Conservation (phyloP, 2,329 filamentous ascomycete genomes). For the Coccinonectria pachysandricola region DNA sequence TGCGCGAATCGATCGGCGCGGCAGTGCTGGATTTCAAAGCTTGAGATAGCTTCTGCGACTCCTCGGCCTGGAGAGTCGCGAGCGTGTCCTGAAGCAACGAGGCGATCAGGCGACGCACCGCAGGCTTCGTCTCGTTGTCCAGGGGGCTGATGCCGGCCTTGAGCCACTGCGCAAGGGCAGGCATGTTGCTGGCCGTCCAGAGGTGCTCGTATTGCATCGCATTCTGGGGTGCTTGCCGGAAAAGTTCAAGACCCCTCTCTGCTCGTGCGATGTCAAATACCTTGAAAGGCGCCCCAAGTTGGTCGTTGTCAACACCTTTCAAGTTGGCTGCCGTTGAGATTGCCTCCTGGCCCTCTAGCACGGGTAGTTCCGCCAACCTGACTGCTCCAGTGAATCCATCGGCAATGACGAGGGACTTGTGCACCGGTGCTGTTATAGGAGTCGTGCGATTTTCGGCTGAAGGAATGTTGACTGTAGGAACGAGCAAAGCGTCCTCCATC, state of each 20-base stretch:
- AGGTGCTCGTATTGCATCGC: constrained; percentile 61
- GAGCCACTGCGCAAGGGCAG: constrained; percentile 57
- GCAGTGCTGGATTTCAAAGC: constrained; percentile 23
- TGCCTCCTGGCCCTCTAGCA: constrained; percentile 27
- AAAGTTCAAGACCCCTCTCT: constrained; percentile 50
- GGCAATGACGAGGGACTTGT: constrained; percentile 66
- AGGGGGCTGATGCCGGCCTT: constrained; percentile 33
- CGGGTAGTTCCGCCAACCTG: constrained; percentile 34
- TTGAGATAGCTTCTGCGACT: constrained; percentile 28
- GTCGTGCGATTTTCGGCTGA: constrained; percentile 54
- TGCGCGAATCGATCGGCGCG: constrained; percentile 26
- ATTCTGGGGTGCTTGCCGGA: constrained; percentile 60
- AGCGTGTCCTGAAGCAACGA: constrained; percentile 52
- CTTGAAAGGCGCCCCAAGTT: constrained; percentile 34
- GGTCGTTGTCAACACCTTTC: constrained; percentile 29
- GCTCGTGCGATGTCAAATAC: constrained; percentile 56
- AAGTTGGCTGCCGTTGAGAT: constrained; percentile 51
- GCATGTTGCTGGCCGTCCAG: constrained; percentile 65
- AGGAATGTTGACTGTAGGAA: constrained; percentile 63
- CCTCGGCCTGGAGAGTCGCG: constrained; percentile 39
- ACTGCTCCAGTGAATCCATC: constrained; percentile 62
- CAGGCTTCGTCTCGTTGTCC: constrained; percentile 47
- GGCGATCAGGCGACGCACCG: constrained; percentile 54
- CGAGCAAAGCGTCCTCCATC: constrained; percentile 58
- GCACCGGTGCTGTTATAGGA: constrained; percentile 69